Evolutionary conservation across 1,139 yeast genomes (phyloP).

Genomic region (Trichomonascaceae sp.): DNA sequence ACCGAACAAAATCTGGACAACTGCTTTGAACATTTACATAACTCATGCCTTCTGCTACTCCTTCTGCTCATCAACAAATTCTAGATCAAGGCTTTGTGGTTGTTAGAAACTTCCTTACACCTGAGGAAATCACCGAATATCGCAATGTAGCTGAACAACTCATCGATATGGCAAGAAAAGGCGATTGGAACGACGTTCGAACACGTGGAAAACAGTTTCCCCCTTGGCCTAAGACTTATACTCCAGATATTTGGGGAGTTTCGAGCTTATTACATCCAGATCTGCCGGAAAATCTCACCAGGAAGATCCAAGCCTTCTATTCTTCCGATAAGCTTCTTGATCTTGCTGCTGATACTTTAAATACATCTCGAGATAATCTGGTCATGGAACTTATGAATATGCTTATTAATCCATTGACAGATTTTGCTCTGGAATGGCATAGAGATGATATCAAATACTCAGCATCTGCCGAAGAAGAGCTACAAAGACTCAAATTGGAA

Average conservation of each 20-base stretch:
- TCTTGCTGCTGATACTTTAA: conserved; percentile 43
- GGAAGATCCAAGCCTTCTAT: conserved; percentile 43
- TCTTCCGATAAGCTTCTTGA: conserved; percentile 39
- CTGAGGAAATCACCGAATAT: conserved; percentile 40
- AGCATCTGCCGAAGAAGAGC: conserved; percentile 44
- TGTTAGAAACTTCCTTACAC: conserved; percentile 39
- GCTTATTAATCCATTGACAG: conserved; percentile 52
- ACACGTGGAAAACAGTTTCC: conserved; percentile 54
- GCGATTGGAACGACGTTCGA: conserved; percentile 49
- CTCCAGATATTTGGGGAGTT: conserved; percentile 55
- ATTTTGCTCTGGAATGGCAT: conserved; percentile 54
- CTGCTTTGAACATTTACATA: neutral
- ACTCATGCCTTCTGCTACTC: conserved; percentile 2
- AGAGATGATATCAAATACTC: conserved; percentile 50
- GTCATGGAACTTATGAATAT: conserved; percentile 52
- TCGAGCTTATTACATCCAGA: conserved; percentile 49
- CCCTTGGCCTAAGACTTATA: conserved; percentile 52
- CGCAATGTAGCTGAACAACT: conserved; percentile 39
- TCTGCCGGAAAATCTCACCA: conserved; percentile 31
- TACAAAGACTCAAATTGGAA: conserved; percentile 38
- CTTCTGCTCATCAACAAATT: conserved; percentile 35
- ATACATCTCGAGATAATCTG: conserved; percentile 36
- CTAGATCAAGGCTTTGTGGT: conserved; percentile 43
- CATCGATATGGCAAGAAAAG: conserved; percentile 44
- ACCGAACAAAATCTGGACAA: neutral